Base-by-base conservation (phyloP, 2,329 filamentous ascomycete genomes). In the Byssothecium circinans region DNA sequence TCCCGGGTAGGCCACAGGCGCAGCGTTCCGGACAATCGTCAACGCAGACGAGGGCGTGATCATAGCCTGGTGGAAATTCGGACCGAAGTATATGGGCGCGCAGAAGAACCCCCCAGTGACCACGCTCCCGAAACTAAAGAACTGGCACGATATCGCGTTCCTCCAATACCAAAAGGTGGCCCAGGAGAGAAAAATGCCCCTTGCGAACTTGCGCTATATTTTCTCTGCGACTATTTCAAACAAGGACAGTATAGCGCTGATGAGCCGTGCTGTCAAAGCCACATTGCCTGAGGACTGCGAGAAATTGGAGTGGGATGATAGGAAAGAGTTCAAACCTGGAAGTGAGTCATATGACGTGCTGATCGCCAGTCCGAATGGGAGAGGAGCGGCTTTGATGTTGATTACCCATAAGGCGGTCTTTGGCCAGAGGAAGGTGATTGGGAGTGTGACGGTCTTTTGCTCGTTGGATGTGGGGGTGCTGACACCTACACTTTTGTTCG, bases 381-480 rank as follows among this genome's bases (percentile, higher is more conserved):
- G 43, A 27, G 52, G 49, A 19, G 42, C 43, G 3, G 48, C 45
- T 1, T 43, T 47, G 30, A 32, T 54, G 8, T 29, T 54, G 32
- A 41, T 49, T 32, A 15, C 30, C 32, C 49, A 54, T 32, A 54
- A 54, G 25, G 20, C 12, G 15, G 19, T 34, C 14, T 46, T 49
- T 41, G 49, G 49, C 8, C 11, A 38, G 6, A 43, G 35, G 45
- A 37, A 14, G n/a, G 12, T 22, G 4, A 22, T 42, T 10, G 17
- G 17, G 18, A 42, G 30, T 22, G 40, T 42, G 18, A 19, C 27
- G 11, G 17, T 42, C 11, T 42, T 32, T 17, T 42, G 40, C 15
- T 19, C 35, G 5, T 7, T 8, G 15, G 7, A 5, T 8, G 8
- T 15, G 7, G 35, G 18, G n/a, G 19, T 10, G 25, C 11, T 27